Evolutionary conservation across 306 rosid genomes (phyloP), one percentile per base, ranked within the genome.

Genomic region (Canavalia ensiformis): DNA sequence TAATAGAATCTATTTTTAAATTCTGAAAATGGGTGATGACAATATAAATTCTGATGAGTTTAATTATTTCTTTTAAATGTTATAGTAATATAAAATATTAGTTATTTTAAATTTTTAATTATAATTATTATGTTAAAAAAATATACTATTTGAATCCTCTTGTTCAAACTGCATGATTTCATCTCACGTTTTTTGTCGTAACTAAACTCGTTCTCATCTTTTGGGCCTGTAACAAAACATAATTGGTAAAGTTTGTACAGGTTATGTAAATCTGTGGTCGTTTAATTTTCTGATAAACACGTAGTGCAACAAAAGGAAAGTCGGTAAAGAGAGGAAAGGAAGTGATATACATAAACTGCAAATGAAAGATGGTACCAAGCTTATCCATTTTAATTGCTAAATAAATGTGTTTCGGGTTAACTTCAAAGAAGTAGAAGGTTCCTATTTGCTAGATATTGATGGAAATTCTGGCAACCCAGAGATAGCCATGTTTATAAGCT

Each of bases 201-300:
- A 66, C 49, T 75, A 71, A 92, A 91, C 83, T 83, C 95, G 0
- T 76, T 68, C 74, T 91, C 87, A 68, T 92, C 90, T 41, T 92
- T 94, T 92, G 85, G 9, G 55, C 5, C 9, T 74, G 31, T 37
- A 67, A 70, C 29, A 7, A 64, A 4, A 30, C 0, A 67, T 4
- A 37, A 37, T 18, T 18, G 2, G 25, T 63, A 35, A 18, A 18
- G 25, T 18, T 18, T 18, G 25, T 18, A 18, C 54, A 0, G 33
- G n/a, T 5, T 4, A 42, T 41, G 52, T 25, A 34, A 5, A 33
- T 62, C 34, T 18, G 25, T 18, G 25, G 25, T 18, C 25, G 25
- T 18, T 18, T 18, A 18, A 18, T 18, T 18, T 18, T 18, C 68
- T 34, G 45, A 64, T 37, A 35, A 37, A 7, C n/a, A 34, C 39